Evolutionary conservation across 306 rosid species (phyloP), one percentile per base, ranked within the genome.

Genomic region (Abrus precatorius): DNA sequence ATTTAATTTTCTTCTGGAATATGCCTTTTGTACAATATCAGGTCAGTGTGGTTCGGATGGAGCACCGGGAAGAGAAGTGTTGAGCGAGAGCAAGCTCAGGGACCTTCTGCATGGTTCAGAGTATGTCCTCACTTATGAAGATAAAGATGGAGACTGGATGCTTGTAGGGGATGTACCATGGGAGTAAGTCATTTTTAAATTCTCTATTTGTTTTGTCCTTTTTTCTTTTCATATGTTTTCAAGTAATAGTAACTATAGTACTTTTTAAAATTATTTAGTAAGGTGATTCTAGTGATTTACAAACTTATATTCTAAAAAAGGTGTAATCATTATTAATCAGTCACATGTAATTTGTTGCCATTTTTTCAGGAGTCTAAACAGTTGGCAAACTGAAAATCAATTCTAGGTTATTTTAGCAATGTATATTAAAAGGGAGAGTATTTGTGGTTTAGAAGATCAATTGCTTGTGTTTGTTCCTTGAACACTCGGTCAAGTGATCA

Each of bases 161-260:
- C 99, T 95, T 86, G 99, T 95, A 56, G 99, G 99, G 82, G 99
- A 95, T 86, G 97, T 95, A 13, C 99, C 97, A 0, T 95, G 99
- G 97, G 97, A 87, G 99, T 93, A 89, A 92, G 97, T 91, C 47
- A 29, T 69, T 75, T 20, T 44, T 56, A 3, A 44, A 8, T 54
- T 50, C 57, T 77, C 34, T 13, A 2, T 9, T 4, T 72, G 13
- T 32, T 52, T 47, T 38, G 48, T 69, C 40, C 45, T 29, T 59
- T 81, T 75, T 43, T 74, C 1, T 53, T 43, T 13, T 73, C 30
- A 32, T 76, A 29, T 52, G 5, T 69, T 52, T 75, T 12, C 27
- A 20, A 2, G 50, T 36, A 49, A 54, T 13, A 67, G 34, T 63
- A 3, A 57, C 32, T 75, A 66, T 50, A 50, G 33, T 66, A 67